Percentiles rank a stretch among this genome's conserved stretches.
Evolutionary conservation across 495 filamentous ascomycete species (phyloP).

Genomic region (Aspergillus bertholletiae): DNA sequence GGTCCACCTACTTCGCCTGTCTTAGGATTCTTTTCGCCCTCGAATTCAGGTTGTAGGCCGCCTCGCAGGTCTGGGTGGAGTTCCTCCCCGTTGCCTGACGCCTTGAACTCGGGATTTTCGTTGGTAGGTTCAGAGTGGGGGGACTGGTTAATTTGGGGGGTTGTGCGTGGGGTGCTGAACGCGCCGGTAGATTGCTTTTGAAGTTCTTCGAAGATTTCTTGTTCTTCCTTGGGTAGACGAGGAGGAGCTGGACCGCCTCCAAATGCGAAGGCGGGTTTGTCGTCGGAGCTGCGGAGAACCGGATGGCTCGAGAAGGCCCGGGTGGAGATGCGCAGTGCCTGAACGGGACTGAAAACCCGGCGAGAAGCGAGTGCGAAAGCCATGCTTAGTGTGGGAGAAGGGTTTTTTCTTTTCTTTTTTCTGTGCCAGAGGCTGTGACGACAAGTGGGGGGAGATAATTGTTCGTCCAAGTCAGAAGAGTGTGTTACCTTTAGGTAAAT

Average conservation of each 20-base stretch:
- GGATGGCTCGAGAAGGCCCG: conserved; percentile 34
- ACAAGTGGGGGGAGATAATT: too few species aligned
- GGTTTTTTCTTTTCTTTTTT: too few species aligned
- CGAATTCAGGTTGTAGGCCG: conserved; percentile 86
- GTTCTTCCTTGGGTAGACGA: conserved; percentile 79
- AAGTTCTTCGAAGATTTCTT: conserved; percentile 88
- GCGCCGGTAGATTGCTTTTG: conserved; percentile 69
- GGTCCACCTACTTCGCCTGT: conserved; percentile 97
- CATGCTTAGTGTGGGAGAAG: conserved; percentile 6
- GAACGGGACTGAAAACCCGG: conserved; percentile 18
- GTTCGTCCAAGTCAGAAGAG: too few species aligned
- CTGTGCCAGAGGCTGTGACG: too few species aligned
- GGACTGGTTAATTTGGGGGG: conserved; percentile 42
- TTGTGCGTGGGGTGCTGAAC: conserved; percentile 59
- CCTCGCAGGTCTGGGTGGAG: conserved; percentile 66
- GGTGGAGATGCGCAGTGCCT: conserved; percentile 17
- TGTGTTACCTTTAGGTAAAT: background rate
- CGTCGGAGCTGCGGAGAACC: conserved; percentile 23
- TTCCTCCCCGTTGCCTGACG: conserved; percentile 54
- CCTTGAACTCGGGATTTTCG: conserved; percentile 36
- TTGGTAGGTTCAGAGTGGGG: conserved; percentile 29
- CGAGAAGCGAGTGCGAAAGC: conserved; percentile 10
- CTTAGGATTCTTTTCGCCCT: conserved; percentile 87
- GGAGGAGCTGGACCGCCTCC: conserved; percentile 66
- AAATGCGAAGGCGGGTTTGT: conserved; percentile 37